Percentiles rank a stretch among this genome's conserved stretches.
Evolutionary conservation across 768 basidiomycete genomes (phyloP).

Genomic region (Candolleomyces eurysporus): DNA sequence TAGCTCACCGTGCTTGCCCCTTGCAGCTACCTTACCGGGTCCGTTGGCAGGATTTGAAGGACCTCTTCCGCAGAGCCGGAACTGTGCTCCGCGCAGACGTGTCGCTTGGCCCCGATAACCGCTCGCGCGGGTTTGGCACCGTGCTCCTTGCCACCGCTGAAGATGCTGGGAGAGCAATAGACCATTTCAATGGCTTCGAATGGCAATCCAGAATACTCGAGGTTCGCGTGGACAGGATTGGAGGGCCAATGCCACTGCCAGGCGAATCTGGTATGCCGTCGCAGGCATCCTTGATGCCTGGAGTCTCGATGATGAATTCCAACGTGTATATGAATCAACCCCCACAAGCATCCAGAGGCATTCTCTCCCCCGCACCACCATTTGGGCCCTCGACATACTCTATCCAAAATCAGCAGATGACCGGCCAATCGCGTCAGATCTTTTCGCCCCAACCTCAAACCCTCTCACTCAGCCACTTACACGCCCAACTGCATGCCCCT

Average conservation of each 20-base stretch:
- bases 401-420: not conserved
- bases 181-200: slow-evolving; percentile 95
- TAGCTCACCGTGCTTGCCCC: not conserved
- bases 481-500: not conserved
- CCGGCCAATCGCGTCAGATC: not conserved
- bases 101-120: slow-evolving; percentile 81
- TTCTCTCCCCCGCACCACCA: not conserved
- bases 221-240: slow-evolving; percentile 82
- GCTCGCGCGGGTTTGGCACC: slow-evolving; percentile 91
- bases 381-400: not conserved
- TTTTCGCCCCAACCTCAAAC: slow-evolving; percentile 3
- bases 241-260: not conserved
- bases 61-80: slow-evolving; percentile 93
- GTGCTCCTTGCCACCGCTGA: slow-evolving; percentile 93
- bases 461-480: not conserved
- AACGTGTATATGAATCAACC: not conserved
- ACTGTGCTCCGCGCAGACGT: slow-evolving; percentile 82
- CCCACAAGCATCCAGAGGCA: not conserved
- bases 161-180: slow-evolving; percentile 91
- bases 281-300: not conserved
- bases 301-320: not conserved
- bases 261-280: not conserved
- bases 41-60: slow-evolving; percentile 99
- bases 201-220: slow-evolving; percentile 95
- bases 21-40: slow-evolving; percentile 91